A percentile compares a stretch with the other conserved stretches of the same genome.
Evolutionary conservation across 78 protist species (phyloP).

Genomic region (Dictyostelium firmibasis): DNA sequence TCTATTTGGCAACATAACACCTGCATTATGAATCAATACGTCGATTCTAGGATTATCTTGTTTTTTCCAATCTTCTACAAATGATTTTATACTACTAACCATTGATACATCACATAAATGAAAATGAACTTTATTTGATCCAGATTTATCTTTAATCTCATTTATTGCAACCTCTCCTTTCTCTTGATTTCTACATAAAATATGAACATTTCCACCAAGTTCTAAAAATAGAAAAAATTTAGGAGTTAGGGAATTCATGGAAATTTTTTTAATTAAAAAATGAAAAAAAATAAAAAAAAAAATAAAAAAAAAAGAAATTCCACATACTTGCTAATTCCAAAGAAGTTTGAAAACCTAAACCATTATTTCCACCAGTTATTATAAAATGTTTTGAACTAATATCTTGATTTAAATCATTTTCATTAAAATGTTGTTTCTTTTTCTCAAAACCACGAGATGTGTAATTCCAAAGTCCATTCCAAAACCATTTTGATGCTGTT

Average conservation of each 20-base stretch:
- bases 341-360: constrained; percentile 31
- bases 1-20: constrained; percentile 24
- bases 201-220: constrained; percentile 56
- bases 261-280: too few relatives aligned
- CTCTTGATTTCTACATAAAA: constrained; percentile 58
- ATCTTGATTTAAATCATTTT: neutral
- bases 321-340: constrained; percentile 37
- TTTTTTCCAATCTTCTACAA: neutral
- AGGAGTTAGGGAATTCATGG: neutral
- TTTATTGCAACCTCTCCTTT: constrained; percentile 41
- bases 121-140: neutral
- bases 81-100: neutral
- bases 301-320: neutral
- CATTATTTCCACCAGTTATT: constrained; percentile 57
- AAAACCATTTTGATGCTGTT: constrained; percentile 52
- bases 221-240: neutral
- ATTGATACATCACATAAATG: constrained; percentile 20
- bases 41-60: neutral
- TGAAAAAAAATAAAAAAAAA: neutral
- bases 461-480: constrained; percentile 31
- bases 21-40: constrained; percentile 58
- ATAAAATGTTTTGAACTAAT: neutral
- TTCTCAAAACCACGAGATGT: neutral
- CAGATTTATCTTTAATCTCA: constrained; percentile 1
- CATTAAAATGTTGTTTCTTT: neutral